These are phyloP conservation scores for Penicillium robsamsonii DNA, from an alignment of 495 filamentous ascomycete genomes.

Conservation along the genomic window DNA sequence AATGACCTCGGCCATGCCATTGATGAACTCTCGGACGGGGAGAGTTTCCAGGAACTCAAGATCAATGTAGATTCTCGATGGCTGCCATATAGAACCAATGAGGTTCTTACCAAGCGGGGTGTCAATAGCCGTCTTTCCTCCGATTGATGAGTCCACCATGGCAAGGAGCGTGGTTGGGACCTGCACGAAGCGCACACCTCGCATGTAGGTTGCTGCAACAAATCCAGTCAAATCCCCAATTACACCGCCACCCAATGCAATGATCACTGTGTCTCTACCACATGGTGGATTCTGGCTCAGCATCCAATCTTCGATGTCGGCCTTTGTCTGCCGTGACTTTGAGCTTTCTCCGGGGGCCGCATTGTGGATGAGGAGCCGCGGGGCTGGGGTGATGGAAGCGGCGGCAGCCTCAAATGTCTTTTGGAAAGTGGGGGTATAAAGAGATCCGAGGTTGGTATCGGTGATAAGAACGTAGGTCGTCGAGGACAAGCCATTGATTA, in stretches of 20 bases:
- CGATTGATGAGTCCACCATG: conserved; percentile 98
- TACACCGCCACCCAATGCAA: conserved; percentile 95
- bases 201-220: conserved; percentile 96
- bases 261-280: conserved; percentile 90
- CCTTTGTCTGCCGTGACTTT: conserved; percentile 89
- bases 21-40: conserved; percentile 91
- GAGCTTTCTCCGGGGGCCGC: conserved; percentile 90
- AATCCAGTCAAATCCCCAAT: conserved; percentile 98
- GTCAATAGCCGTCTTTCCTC: conserved; percentile 97
- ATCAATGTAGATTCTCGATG: conserved; percentile 89
- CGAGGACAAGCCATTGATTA: conserved; percentile 71
- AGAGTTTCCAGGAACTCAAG: conserved; percentile 88
- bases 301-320: conserved; percentile 97
- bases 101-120: conserved; percentile 96
- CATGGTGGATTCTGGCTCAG: conserved; percentile 70
- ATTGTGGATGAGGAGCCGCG: conserved; percentile 78
- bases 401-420: conserved; percentile 61
- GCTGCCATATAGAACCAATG: conserved; percentile 96
- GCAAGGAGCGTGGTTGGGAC: conserved; percentile 91
- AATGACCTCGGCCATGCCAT: conserved; percentile 97
- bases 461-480: conserved; percentile 96
- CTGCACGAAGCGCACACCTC: conserved; percentile 92
- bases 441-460: conserved; percentile 82
- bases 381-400: conserved; percentile 48
- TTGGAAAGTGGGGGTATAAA: conserved; percentile 77